Conservation (phyloP, 352 stramenopile species). For the Pythium plurisporium region DNA sequence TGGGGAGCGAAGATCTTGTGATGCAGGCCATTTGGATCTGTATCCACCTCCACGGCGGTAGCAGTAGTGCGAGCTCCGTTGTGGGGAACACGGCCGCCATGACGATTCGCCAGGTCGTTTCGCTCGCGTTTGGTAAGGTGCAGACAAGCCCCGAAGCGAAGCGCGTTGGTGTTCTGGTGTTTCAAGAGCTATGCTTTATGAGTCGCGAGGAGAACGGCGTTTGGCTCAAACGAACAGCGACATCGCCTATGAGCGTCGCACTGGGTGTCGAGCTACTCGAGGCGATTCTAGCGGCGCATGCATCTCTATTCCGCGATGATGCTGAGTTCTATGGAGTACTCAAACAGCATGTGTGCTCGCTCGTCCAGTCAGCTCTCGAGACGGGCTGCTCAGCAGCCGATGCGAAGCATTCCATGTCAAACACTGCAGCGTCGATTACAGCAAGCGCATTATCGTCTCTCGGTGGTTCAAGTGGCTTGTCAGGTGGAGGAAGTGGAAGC, state of each 20-base stretch:
- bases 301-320: conserved; percentile 61
- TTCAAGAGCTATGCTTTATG: conserved; percentile 85
- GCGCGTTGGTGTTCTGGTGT: conserved; percentile 76
- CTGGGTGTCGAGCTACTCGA: conserved; percentile 79
- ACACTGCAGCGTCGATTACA: conserved; percentile 15
- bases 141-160: conserved; percentile 63
- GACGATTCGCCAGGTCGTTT: conserved; percentile 86
- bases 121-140: conserved; percentile 81
- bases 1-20: conserved; percentile 81
- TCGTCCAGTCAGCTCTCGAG: conserved; percentile 71
- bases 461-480: conserved; percentile 21
- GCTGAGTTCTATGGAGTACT: conserved; percentile 70
- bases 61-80: conserved; percentile 68
- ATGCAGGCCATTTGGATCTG: conserved; percentile 89
- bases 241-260: conserved; percentile 72
- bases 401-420: conserved; percentile 10
- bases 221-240: conserved; percentile 76
- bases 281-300: conserved; percentile 61
- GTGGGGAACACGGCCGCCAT: conserved; percentile 84
- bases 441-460: conserved; percentile 17
- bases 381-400: conserved; percentile 50
- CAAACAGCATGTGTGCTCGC: conserved; percentile 74
- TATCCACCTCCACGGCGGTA: conserved; percentile 70
- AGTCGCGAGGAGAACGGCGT: conserved; percentile 79
- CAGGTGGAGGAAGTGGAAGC: conserved; percentile 25